Conservation (phyloP, 176 grass and related monocot genomes). For the Eleusine indica region DNA sequence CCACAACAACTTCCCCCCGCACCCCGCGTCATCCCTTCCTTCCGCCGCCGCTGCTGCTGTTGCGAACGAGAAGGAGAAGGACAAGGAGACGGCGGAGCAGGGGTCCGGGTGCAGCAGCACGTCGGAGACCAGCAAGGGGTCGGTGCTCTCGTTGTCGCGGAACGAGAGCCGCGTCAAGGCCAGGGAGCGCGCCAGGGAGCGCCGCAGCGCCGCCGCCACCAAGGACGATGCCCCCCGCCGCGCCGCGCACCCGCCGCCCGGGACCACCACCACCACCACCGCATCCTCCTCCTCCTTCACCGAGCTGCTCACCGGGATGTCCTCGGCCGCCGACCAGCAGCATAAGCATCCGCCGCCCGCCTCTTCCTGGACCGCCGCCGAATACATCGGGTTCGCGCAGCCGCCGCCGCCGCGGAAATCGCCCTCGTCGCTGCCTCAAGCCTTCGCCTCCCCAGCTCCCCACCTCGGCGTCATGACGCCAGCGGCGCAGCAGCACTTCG, state of each 20-base stretch:
- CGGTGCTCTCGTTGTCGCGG: constrained; percentile 79
- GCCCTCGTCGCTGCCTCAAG: not conserved
- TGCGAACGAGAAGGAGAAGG: not conserved
- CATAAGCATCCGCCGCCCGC: not conserved
- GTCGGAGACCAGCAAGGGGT: constrained; percentile 90
- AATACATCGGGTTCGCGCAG: constrained; percentile 60
- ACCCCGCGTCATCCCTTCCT: constrained; percentile 8
- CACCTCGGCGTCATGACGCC: constrained; percentile 46
- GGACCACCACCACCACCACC: not conserved
- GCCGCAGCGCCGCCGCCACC: constrained; percentile 34
- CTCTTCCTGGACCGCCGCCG: constrained; percentile 52
- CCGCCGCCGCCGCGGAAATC: constrained; percentile 35
- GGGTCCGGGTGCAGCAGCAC: constrained; percentile 81
- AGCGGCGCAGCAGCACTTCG: constrained; percentile 38
- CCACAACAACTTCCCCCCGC: constrained; percentile 41
- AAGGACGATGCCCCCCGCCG: constrained; percentile 33
- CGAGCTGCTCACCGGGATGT: constrained; percentile 71
- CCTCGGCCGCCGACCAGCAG: constrained; percentile 44
- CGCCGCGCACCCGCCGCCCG: too few relatives aligned
- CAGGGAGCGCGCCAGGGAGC: constrained; percentile 68
- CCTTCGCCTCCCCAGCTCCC: constrained; percentile 48
- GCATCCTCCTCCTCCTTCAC: constrained; percentile 62
- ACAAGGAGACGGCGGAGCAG: not conserved
- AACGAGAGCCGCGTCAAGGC: constrained; percentile 83
- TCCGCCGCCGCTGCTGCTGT: not conserved